Percentiles rank a stretch among this genome's conserved stretches.
Evolutionary conservation across 2,329 filamentous ascomycete species (phyloP).

Genomic region (Albophoma yamanashiensis): DNA sequence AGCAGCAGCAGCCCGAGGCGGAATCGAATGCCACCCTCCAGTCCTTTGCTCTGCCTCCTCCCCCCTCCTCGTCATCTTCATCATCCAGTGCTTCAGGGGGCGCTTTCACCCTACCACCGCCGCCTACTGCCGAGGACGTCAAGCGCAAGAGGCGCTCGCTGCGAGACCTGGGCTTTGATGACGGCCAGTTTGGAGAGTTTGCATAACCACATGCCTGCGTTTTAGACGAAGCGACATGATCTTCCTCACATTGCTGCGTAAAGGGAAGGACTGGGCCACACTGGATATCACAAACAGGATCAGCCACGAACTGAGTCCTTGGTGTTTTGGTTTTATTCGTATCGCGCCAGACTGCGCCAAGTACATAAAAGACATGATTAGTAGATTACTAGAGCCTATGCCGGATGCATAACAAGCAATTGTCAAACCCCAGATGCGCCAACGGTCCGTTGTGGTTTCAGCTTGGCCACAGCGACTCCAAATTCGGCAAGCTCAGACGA

Average conservation of each 20-base stretch:
- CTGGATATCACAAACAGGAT: not conserved
- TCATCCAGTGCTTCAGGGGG: slow-evolving; percentile 19
- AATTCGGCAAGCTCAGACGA: slow-evolving; percentile 1
- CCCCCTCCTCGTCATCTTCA: slow-evolving; percentile 30
- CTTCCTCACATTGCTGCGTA: not conserved
- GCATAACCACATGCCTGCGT: slow-evolving; percentile 22
- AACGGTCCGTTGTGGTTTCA: not conserved
- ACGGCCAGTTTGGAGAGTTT: slow-evolving; percentile 84
- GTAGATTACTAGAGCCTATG: not conserved
- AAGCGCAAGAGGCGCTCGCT: slow-evolving; percentile 47
- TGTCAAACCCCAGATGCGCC: not conserved
- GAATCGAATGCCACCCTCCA: slow-evolving; percentile 21
- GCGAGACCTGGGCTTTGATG: slow-evolving; percentile 69
- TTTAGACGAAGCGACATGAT: not conserved
- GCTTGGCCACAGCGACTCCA: slow-evolving; percentile 1
- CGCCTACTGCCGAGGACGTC: slow-evolving; percentile 51
- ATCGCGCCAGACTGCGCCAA: not conserved
- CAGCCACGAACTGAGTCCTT: not conserved
- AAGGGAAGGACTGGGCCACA: not conserved
- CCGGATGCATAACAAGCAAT: not conserved
- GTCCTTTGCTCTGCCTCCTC: slow-evolving; percentile 66
- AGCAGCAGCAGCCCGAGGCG: slow-evolving; percentile 9
- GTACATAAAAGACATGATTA: not conserved
- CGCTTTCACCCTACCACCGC: slow-evolving; percentile 50
- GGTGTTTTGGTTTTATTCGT: not conserved